These are phyloP conservation scores for Ganoderma sinense DNA, from an alignment of 1,284 basidiomycete genomes.

Conservation along the genomic window DNA sequence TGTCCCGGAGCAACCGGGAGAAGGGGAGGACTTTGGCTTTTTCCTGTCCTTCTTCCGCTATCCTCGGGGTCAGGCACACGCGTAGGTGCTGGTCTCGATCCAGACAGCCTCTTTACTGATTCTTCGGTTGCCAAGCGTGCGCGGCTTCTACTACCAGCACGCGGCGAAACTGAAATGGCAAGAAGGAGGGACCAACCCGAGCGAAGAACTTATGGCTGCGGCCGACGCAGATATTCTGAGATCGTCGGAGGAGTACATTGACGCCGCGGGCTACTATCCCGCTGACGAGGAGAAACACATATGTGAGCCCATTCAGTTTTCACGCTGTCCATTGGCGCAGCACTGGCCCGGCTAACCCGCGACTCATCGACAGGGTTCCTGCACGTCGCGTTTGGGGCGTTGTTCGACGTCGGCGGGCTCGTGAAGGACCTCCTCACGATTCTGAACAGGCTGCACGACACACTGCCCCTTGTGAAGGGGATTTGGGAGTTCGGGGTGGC, in stretches of 20 bases:
- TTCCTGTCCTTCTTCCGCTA: constrained; percentile 45
- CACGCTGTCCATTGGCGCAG: too few species aligned
- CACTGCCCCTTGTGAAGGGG: not conserved
- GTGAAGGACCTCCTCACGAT: not conserved
- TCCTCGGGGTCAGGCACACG: constrained; percentile 44
- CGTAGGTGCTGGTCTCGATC: constrained; percentile 38
- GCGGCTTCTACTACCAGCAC: constrained; percentile 45
- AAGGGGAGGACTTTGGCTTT: constrained; percentile 34
- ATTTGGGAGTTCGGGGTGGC: constrained; percentile 5
- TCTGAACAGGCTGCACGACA: not conserved
- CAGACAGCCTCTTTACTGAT: not conserved
- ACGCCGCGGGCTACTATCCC: constrained; percentile 38
- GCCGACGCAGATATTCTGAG: constrained; percentile 8
- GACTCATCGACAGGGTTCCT: not conserved
- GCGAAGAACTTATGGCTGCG: not conserved
- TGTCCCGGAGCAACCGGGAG: constrained; percentile 15
- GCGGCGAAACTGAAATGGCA: not conserved
- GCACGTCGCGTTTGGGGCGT: not conserved
- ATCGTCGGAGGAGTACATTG: constrained; percentile 37
- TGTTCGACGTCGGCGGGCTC: not conserved
- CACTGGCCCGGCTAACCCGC: not conserved
- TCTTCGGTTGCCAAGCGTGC: constrained; percentile 32
- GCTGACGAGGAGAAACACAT: constrained; percentile 45
- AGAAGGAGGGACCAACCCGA: not conserved
- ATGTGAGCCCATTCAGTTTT: not conserved